A percentile compares a stretch with the other conserved stretches of the same genome.
These are phyloP conservation scores for Sphagnum contortum DNA, from an alignment of 225 moss, liverwort and hornwort genomes.

Conservation along the genomic window DNA sequence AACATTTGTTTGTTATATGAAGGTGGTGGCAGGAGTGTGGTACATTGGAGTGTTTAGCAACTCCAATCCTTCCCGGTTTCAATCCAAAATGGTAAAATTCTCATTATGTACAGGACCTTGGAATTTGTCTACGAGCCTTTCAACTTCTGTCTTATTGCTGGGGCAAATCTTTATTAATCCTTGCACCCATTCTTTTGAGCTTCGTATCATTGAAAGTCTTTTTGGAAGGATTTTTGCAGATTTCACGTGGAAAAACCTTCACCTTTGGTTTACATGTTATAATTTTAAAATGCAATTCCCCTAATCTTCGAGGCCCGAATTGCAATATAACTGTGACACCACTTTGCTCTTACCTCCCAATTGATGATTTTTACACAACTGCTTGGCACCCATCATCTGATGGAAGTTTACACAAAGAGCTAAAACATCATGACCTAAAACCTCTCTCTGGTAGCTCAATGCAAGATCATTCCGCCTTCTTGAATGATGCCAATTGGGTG, in stretches of 20 bases:
- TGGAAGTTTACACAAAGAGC: too few relatives aligned
- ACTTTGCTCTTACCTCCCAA: constrained; percentile 9
- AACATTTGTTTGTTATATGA: constrained; percentile 1
- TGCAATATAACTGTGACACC: constrained; percentile 16
- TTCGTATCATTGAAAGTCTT: too few relatives aligned
- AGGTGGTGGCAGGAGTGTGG: constrained; percentile 47
- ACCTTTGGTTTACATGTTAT: constrained; percentile 33
- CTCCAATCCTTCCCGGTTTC: constrained; percentile 27
- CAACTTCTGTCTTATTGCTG: background rate
- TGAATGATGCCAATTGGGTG: background rate
- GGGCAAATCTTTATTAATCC: background rate
- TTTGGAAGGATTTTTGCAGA: constrained; percentile 12
- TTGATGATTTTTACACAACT: too few relatives aligned
- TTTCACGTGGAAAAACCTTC: constrained; percentile 26
- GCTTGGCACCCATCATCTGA: too few relatives aligned
- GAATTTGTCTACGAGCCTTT: background rate
- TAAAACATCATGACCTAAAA: too few relatives aligned
- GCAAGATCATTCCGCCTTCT: background rate
- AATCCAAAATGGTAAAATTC: constrained; percentile 36
- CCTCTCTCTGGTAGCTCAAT: background rate
- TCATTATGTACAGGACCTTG: background rate
- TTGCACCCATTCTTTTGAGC: background rate
- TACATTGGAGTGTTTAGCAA: constrained; percentile 50
- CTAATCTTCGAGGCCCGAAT: constrained; percentile 8
- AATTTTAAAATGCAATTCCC: constrained; percentile 28